Percentiles rank a stretch among this genome's conserved stretches.
phyloP scores from a whole-genome alignment of 495 filamentous ascomycete genomes.

The Immersiella caudata region DNA sequence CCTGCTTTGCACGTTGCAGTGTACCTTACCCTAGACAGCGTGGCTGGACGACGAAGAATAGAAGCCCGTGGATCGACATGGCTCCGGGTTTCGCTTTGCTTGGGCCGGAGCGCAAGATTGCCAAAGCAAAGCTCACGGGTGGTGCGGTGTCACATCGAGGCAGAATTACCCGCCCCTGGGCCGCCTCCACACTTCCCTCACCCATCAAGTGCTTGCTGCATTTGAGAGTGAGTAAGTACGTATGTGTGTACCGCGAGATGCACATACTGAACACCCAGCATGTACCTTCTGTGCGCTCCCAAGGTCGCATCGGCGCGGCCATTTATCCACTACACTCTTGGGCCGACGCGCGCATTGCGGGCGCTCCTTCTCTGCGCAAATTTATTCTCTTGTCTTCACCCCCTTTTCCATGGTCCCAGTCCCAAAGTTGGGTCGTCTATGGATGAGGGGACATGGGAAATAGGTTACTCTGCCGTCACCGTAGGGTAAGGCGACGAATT shows the following conservation, averaged over 20 bases:
- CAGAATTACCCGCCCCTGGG: conserved; percentile 32
- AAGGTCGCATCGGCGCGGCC: conserved; percentile 28
- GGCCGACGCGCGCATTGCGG: conserved; percentile 21
- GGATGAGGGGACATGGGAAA: conserved; percentile 15
- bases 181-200: conserved; percentile 27
- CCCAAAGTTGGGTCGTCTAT: conserved; percentile 4
- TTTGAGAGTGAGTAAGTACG: no score
- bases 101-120: conserved; percentile 10
- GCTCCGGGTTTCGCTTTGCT: background rate
- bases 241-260: no score
- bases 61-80: background rate
- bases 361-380: conserved; percentile 12
- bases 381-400: conserved; percentile 9
- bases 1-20: conserved; percentile 12
- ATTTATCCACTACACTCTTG: conserved; percentile 33
- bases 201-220: background rate
- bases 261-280: background rate
- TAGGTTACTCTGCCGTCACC: conserved; percentile 9
- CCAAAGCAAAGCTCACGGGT: conserved; percentile 3
- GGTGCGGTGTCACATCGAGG: conserved; percentile 13
- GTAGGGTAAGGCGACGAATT: conserved; percentile 3
- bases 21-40: background rate
- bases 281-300: conserved; percentile 9
- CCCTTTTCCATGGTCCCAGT: conserved; percentile 10
- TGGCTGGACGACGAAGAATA: background rate